Evolutionary conservation across 768 basidiomycete species (phyloP), one percentile per base, ranked within the genome.

Genomic region (Fistulinella prunicolor): DNA sequence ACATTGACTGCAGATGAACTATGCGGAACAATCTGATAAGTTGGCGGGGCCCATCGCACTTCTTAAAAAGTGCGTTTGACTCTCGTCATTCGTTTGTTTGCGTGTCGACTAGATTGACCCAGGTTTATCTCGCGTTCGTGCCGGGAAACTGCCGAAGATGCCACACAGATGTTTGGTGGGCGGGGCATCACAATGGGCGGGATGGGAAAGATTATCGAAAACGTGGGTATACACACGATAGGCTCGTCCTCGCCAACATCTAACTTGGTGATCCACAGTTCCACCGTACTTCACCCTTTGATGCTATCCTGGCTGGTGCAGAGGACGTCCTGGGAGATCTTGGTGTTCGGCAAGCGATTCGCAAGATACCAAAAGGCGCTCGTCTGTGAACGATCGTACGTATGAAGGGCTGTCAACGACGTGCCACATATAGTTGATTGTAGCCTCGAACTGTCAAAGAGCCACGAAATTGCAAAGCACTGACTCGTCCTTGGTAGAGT

Each of bases 41-140:
- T 72, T 96, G 9, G 93, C 93, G n/a, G 92, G 89, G 3, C 80
- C 85, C 5, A 92, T 95, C 58, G 93, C 85, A 12, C 76, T 95
- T 38, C 74, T 93, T 59, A 97, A 97, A 69, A 86, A 91, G 87
- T 89, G 55, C 55, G 83, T 69, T 39, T 9, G 17, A 38, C 38
- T 30, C 39, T 17, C 26, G 14, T 13, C 3, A 3, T 20, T 6
- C 24, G 24, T 30, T 26, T 21, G 14, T 30, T 37, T 13, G 17
- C 17, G 4, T 50, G 53, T 44, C 55, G 14, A 54, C 32, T 34
- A 26, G 42, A 28, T 34, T 16, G 38, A 12, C 46, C 16, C 54
- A 89, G 86, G 63, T 86, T 80, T 57, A 79, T 88, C 24, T 83
- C 86, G 10, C 73, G 77, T 32, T 75, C 80, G 23, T 66, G 70